Evolutionary conservation across 2,329 filamentous ascomycete genomes (phyloP), one percentile per base, ranked within the genome.

Genomic region (Geosmithia morbida): DNA sequence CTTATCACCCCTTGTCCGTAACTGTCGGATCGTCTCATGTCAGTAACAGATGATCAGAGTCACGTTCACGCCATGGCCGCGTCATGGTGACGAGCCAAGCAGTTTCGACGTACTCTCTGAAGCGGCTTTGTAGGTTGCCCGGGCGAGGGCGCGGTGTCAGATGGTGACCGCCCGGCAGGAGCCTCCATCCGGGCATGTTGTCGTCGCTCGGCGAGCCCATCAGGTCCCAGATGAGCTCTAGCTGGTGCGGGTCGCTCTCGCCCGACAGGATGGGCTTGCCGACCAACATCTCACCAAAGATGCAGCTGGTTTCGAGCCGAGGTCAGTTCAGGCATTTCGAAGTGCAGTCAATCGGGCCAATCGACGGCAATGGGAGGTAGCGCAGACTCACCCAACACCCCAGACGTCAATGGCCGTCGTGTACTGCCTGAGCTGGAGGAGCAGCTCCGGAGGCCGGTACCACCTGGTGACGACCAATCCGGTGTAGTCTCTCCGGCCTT

Each of bases 371-470:
- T 3, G 10, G 33, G 33, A 13, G 3, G 11, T 11, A 13, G 33
- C 22, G 22, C 4, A 26, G 17, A n/a, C 79, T 69, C 71, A 89
- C 85, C 90, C 92, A 55, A 96, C 90, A 56, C 92, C 92, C 92
- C 92, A 98, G 67, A 98, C 80, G 64, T 98, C 92, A 57, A 98
- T 96, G 10, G 92, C 89, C 14, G 89, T 87, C n/a, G 92, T 98
- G 65, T 98, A 98, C 54, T 80, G 80, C 56, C 88, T 82, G 30
- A 98, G 72, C 53, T 90, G 85, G 45, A 98, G 74, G 30, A 98
- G 71, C 40, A 98, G 72, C 71, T 98, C 92, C 0, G 92, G 92
- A 33, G 92, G 92, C 20, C 92, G 76, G 62, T 98, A 98, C 92
- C 92, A 98, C 57, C 92, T 74, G 16, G 92, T 98, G 11, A 98